Evolutionary conservation across 2,329 filamentous ascomycete species (phyloP).

Genomic region (Karstenula rhodostoma): DNA sequence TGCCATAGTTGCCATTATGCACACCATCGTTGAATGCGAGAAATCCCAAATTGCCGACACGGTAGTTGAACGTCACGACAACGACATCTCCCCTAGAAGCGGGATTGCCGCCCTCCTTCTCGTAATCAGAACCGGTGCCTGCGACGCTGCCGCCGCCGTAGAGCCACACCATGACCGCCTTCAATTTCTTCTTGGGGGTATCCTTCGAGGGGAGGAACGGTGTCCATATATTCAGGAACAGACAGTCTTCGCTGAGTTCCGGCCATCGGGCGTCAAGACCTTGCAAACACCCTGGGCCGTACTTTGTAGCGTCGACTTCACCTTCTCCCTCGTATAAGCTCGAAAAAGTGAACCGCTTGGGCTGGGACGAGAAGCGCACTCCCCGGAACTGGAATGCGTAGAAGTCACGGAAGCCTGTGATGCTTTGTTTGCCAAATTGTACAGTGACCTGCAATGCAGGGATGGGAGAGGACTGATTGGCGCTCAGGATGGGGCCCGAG

Average conservation of each 20-base stretch:
- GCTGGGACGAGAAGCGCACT: conserved; percentile 55
- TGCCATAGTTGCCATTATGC: conserved; percentile 56
- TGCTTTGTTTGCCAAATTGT: conserved; percentile 11
- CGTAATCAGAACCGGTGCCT: conserved; percentile 18
- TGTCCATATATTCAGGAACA: conserved; percentile 47
- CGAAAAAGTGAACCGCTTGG: conserved; percentile 55
- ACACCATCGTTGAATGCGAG: conserved; percentile 29
- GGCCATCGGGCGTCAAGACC: conserved; percentile 19
- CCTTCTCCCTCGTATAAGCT: conserved; percentile 43
- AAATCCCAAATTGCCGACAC: conserved; percentile 14
- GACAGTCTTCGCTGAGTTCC: conserved; percentile 51
- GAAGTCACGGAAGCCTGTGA: conserved; percentile 51
- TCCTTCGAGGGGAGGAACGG: conserved; percentile 53
- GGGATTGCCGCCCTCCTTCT: conserved; percentile 21
- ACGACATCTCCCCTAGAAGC: conserved; percentile 23
- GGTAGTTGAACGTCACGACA: conserved; percentile 19
- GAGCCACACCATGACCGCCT: conserved; percentile 22
- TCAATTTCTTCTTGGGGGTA: conserved; percentile 33
- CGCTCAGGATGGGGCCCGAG: conserved; percentile 13
- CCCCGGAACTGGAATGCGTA: conserved; percentile 60
- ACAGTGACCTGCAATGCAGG: conserved; percentile 12
- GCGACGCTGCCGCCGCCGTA: conserved; percentile 18
- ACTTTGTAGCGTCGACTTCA: conserved; percentile 15
- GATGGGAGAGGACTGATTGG: conserved; percentile 9
- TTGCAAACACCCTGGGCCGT: conserved; percentile 51